Evolutionary conservation across 495 filamentous ascomycete genomes (phyloP).

Genomic region (Copromyces sp.): DNA sequence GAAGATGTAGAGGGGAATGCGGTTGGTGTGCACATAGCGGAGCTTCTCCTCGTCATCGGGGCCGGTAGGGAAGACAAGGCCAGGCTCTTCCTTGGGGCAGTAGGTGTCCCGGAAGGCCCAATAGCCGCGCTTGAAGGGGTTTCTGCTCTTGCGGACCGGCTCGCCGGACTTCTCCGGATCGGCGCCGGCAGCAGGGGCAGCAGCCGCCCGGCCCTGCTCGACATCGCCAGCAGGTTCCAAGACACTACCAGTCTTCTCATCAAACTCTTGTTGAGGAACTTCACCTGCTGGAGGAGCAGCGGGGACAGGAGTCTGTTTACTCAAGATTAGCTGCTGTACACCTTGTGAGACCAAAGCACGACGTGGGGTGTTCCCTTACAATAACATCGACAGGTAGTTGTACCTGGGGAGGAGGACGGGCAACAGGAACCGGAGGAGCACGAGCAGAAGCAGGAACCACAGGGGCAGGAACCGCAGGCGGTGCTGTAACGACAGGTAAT

Average conservation of each 20-base stretch:
- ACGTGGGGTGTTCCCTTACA: background rate
- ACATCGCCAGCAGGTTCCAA: constrained; percentile 7
- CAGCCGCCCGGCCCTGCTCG: background rate
- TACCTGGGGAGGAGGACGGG: background rate
- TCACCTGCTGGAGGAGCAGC: constrained; percentile 3
- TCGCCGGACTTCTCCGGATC: constrained; percentile 8
- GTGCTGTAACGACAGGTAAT: background rate
- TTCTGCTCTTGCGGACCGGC: constrained; percentile 4
- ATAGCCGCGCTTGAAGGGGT: constrained; percentile 7
- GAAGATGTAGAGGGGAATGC: constrained; percentile 23
- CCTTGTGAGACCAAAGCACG: background rate
- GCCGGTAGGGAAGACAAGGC: constrained; percentile 18
- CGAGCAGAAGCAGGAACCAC: background rate
- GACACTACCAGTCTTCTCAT: constrained; percentile 6
- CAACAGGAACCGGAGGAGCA: background rate
- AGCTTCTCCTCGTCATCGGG: constrained; percentile 23
- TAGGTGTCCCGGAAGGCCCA: constrained; percentile 19
- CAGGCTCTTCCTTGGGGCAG: constrained; percentile 20
- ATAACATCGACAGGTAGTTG: background rate
- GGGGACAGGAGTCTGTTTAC: constrained; percentile 4
- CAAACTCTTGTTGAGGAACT: constrained; percentile 6
- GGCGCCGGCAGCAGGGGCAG: background rate
- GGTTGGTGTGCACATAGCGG: constrained; percentile 20
- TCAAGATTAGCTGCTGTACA: background rate
- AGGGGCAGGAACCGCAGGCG: background rate